phyloP scores from a whole-genome alignment of 164 flowering plant genomes.

The Malania oleifera region DNA sequence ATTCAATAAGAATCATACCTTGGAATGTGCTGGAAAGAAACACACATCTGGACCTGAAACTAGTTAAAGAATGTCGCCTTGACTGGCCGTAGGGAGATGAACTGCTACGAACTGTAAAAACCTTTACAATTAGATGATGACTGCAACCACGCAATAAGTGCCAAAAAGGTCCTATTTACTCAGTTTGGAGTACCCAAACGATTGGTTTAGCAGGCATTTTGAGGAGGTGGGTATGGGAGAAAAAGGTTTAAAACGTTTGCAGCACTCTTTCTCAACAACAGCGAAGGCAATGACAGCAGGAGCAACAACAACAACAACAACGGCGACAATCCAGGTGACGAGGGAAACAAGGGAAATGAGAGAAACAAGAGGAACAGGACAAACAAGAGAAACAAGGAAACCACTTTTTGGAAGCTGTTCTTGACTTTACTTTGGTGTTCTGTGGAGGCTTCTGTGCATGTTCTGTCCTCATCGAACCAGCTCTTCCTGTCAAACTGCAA shows the following conservation, averaged over 20 bases:
- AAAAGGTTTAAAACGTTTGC: not conserved
- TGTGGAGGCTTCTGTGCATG: not conserved
- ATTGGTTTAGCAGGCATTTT: not conserved
- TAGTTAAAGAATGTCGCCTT: no score
- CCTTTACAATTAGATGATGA: no score
- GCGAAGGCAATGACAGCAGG: slow-evolving; percentile 26
- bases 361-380: no score
- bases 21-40: no score
- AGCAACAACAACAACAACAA: not conserved
- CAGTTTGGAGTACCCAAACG: not conserved
- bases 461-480: slow-evolving; percentile 18
- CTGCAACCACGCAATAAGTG: not conserved
- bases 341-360: no score
- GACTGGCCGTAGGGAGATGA: no score
- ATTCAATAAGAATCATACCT: no score
- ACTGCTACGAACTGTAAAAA: no score
- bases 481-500: slow-evolving; percentile 35
- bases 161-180: not conserved
- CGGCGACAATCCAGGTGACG: not conserved
- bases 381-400: slow-evolving; percentile 31
- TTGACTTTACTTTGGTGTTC: slow-evolving; percentile 1
- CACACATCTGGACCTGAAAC: no score
- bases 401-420: slow-evolving; percentile 20
- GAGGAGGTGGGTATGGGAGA: not conserved
- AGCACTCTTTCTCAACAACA: slow-evolving; percentile 24